Evolutionary conservation across 2,329 filamentous ascomycete species (phyloP), one percentile per base, ranked within the genome.

Genomic region (Aspergillus brunneoviolaceus): DNA sequence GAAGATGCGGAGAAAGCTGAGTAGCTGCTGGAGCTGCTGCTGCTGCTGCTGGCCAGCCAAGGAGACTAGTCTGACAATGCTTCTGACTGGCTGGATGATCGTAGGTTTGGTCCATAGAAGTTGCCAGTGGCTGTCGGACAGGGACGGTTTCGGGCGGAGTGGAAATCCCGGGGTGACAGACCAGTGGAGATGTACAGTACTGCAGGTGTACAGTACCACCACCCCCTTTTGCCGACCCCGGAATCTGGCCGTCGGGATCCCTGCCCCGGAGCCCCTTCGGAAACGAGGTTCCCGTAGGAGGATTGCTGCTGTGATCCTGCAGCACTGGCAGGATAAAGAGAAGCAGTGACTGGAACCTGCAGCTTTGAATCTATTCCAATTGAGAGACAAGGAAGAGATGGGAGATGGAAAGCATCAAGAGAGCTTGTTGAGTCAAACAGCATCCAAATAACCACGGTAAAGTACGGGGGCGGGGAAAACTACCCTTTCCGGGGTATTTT

Each of bases 381-480:
- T 16, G 33, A 5, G 3, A 2, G 6, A 3, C n/a, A 45, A n/a
- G 14, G n/a, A 5, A 9, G 16, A 2, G 2, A 19, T 45, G 14
- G n/a, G 39, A 19, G 6, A 16, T 7, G 39, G 5, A 9, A 7
- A 45, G 16, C 39, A 45, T 5, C 14, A 9, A n/a, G 39, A 42
- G 39, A 7, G 39, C 3, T 3, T 9, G 14, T 45, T n/a, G 39
- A 45, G 16, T 42, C 16, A n/a, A 42, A 42, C 14, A 19, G 16
- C 6, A n/a, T 35, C 39, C 16, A 42, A n/a, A 42, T 6, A 7
- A 42, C 35, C 35, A 42, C 39, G 16, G 14, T 35, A 16, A 12
- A 35, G 33, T 35, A 45, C 39, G 39, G 12, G 16, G 14, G 58
- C 58, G 58, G 52, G 58, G 58, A 48, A 59, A 51, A 59, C 49